Evolutionary conservation across 1,139 yeast species (phyloP).

Genomic region (Hansenula sp.): DNA sequence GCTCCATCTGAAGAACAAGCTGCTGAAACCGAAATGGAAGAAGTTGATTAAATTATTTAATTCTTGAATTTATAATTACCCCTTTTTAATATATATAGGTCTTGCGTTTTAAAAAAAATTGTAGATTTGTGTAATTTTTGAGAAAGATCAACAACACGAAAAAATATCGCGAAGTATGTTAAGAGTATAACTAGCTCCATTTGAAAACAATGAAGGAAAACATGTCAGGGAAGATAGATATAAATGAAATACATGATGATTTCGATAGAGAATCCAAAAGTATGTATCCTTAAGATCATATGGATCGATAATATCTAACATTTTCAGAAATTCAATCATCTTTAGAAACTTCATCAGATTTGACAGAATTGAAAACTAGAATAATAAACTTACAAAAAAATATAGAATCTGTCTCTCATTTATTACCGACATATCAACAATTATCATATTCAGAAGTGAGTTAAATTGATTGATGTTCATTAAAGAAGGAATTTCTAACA

Average conservation of each 20-base stretch:
- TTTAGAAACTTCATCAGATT: not conserved
- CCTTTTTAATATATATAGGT: not conserved
- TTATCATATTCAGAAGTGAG: constrained; percentile 8
- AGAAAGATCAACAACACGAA: no score
- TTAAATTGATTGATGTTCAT: not conserved
- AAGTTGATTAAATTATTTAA: constrained; percentile 69
- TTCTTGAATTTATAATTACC: not conserved
- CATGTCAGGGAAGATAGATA: not conserved
- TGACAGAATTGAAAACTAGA: constrained; percentile 1
- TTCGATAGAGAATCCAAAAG: constrained; percentile 5
- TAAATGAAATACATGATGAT: constrained; percentile 5
- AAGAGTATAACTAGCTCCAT: no score
- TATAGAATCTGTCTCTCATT: constrained; percentile 8
- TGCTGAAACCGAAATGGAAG: constrained; percentile 97
- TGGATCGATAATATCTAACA: not conserved
- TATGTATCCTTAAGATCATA: not conserved
- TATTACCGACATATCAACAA: constrained; percentile 10
- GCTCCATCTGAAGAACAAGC: constrained; percentile 57
- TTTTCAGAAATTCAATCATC: not conserved
- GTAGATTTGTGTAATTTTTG: no score
- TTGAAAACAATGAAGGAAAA: no score
- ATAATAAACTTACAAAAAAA: constrained; percentile 4
- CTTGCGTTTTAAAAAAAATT: no score
- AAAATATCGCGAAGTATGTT: no score
- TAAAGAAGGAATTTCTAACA: not conserved